A percentile compares a stretch with the other conserved stretches of the same genome.
Evolutionary conservation across 208 protist species (phyloP).

Genomic region (Blechomonas ayalai): DNA sequence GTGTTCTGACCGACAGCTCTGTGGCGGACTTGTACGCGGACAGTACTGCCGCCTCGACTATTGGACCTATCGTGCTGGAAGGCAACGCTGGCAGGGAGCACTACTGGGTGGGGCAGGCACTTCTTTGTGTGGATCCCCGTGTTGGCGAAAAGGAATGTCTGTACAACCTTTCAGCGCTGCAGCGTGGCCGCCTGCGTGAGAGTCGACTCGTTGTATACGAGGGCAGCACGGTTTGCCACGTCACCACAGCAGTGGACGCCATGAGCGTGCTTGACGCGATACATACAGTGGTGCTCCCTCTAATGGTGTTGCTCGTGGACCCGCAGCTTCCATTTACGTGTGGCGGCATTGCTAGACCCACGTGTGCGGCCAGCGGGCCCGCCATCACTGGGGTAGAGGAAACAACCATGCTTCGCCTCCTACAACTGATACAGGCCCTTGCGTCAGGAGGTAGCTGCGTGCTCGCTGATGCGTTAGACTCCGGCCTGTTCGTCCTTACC

Average conservation of each 20-base stretch:
- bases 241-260: slow-evolving; percentile 58
- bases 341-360: too few species aligned
- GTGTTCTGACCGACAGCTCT: slow-evolving; percentile 26
- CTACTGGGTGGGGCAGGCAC: slow-evolving; percentile 28
- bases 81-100: slow-evolving; percentile 7
- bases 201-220: slow-evolving; percentile 56
- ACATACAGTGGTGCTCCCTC: slow-evolving; percentile 58
- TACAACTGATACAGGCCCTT: too few species aligned
- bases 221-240: slow-evolving; percentile 59
- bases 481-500: slow-evolving; percentile 62
- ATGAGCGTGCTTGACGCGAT: slow-evolving; percentile 67
- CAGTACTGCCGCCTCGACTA: slow-evolving; percentile 2
- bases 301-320: slow-evolving; percentile 59
- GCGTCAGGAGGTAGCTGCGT: too few species aligned
- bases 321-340: slow-evolving; percentile 52
- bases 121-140: slow-evolving; percentile 72
- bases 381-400: neutral
- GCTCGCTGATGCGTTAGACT: slow-evolving; percentile 44
- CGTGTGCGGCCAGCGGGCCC: neutral
- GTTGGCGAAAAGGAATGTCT: slow-evolving; percentile 54
- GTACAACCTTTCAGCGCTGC: slow-evolving; percentile 70
- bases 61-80: slow-evolving; percentile 1
- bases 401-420: too few species aligned
- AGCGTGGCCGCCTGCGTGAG: slow-evolving; percentile 36
- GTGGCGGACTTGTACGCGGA: slow-evolving; percentile 17